phyloP scores from a whole-genome alignment of 768 basidiomycete genomes.

The Tubosaeta sp. region DNA sequence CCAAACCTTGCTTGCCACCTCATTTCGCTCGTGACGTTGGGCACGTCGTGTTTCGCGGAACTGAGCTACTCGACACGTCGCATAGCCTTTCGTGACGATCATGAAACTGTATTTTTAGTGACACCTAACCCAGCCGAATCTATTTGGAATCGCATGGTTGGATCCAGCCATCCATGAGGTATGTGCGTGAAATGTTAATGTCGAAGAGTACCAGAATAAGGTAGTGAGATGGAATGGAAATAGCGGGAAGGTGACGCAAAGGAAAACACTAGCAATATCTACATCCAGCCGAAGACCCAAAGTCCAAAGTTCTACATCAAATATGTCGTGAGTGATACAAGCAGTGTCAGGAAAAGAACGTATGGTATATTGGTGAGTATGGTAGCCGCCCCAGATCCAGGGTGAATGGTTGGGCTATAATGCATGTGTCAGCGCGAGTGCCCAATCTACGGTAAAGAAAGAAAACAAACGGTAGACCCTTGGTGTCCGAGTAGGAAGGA shows the following conservation, averaged over 20 bases:
- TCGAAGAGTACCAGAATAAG: not conserved
- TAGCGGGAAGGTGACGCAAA: not conserved
- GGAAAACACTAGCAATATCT: not conserved
- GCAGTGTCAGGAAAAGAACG: constrained; percentile 16
- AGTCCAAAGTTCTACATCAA: constrained; percentile 17
- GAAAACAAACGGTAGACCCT: constrained; percentile 54
- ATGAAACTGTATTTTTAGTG: not conserved
- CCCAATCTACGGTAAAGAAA: not conserved
- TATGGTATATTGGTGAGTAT: constrained; percentile 11
- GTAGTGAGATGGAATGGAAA: not conserved
- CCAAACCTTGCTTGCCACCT: constrained; percentile 44
- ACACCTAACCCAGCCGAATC: not conserved
- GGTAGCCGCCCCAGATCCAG: constrained; percentile 19
- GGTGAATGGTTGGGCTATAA: constrained; percentile 30
- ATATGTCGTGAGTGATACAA: constrained; percentile 12
- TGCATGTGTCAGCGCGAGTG: constrained; percentile 4
- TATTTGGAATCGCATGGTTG: not conserved
- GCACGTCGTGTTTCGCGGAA: constrained; percentile 66
- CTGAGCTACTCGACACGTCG: constrained; percentile 37
- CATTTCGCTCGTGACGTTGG: constrained; percentile 61
- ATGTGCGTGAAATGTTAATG: not conserved
- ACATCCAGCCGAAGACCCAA: not conserved
- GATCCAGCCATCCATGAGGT: not conserved
- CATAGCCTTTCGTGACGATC: not conserved
- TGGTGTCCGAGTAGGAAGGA: constrained; percentile 66